Percentiles rank a stretch among this genome's conserved stretches.
These are phyloP conservation scores for Leccinum ochraceum DNA, from an alignment of 768 basidiomycete species.

Conservation along the genomic window DNA sequence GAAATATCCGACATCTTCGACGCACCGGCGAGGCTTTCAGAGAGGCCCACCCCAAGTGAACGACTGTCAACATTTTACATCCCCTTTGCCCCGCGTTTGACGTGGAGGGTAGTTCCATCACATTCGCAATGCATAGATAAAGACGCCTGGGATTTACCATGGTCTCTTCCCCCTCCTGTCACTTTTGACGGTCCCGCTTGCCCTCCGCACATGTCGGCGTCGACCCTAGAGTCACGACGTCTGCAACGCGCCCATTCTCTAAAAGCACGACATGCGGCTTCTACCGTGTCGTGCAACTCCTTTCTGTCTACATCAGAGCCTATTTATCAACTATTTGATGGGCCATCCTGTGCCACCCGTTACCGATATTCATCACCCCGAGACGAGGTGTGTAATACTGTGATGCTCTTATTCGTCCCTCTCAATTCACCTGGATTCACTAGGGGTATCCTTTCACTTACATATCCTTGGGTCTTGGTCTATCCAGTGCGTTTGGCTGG, in stretches of 20 bases:
- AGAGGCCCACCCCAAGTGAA: conserved; percentile 32
- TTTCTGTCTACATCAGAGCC: conserved; percentile 33
- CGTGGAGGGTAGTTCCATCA: conserved; percentile 11
- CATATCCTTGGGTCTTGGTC: conserved; percentile 12
- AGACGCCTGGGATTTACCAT: conserved; percentile 19
- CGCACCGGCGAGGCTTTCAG: conserved; percentile 42
- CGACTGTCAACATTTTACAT: conserved; percentile 9
- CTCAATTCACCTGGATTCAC: neutral
- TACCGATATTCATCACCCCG: conserved; percentile 15
- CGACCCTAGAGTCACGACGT: conserved; percentile 13
- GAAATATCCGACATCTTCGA: conserved; percentile 56
- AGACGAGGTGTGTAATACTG: conserved; percentile 18
- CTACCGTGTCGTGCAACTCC: conserved; percentile 7
- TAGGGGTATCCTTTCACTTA: conserved; percentile 11
- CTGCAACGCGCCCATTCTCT: conserved; percentile 10
- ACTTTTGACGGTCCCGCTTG: conserved; percentile 53
- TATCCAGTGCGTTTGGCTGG: conserved; percentile 29
- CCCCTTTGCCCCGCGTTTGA: conserved; percentile 5
- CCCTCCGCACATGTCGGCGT: conserved; percentile 26
- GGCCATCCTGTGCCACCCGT: conserved; percentile 40
- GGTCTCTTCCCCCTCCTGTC: conserved; percentile 45
- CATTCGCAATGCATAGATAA: conserved; percentile 5
- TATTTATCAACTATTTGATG: conserved; percentile 44
- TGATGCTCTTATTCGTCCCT: neutral
- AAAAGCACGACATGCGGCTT: conserved; percentile 6